Evolutionary conservation across 495 filamentous ascomycete genomes (phyloP).

Genomic region (Xylaria grammica): DNA sequence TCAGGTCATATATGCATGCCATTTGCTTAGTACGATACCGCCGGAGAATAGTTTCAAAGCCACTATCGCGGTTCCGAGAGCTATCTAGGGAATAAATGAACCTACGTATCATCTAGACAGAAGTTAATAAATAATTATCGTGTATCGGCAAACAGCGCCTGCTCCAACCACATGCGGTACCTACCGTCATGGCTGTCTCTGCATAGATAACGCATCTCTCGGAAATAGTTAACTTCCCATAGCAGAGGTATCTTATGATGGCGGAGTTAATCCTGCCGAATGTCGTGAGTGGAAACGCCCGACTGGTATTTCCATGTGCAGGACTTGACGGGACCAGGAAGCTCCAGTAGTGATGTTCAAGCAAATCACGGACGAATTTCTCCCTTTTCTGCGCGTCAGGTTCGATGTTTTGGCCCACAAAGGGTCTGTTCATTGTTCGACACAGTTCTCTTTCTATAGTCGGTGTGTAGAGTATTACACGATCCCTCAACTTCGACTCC

Average conservation of each 20-base stretch:
- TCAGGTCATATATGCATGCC: neutral
- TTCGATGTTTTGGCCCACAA: neutral
- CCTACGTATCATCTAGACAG: conserved; percentile 2
- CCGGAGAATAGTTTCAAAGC: no score
- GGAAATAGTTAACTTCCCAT: neutral
- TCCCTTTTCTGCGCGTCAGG: neutral
- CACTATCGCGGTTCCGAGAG: neutral
- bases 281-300: neutral
- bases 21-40: no score
- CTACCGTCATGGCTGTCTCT: neutral
- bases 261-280: neutral
- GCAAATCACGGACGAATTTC: neutral
- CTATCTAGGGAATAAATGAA: neutral
- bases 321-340: neutral
- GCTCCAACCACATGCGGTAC: neutral
- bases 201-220: conserved; percentile 2
- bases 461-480: neutral
- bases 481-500: neutral
- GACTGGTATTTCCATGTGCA: neutral
- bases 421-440: neutral
- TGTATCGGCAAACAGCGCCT: neutral
- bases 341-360: neutral
- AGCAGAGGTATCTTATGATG: neutral
- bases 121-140: neutral
- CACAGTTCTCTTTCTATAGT: neutral